Percentiles rank a stretch among this genome's conserved stretches.
Evolutionary conservation across 1,139 yeast genomes (phyloP).

Genomic region (Hansenula sp.): DNA sequence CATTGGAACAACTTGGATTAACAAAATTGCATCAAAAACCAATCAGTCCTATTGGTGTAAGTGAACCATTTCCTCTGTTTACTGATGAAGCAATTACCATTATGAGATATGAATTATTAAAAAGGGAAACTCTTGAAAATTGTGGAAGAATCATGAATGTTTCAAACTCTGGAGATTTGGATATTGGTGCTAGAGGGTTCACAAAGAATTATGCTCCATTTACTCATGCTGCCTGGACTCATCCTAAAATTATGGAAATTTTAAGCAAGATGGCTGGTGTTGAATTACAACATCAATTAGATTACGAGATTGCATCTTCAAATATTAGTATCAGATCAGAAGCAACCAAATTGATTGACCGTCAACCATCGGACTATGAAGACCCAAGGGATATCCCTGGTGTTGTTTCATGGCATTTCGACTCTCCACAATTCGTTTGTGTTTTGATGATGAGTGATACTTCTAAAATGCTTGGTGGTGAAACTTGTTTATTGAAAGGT

Average conservation of each 20-base stretch:
- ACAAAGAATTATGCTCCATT: slow-evolving; percentile 41
- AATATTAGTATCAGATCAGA: slow-evolving; percentile 37
- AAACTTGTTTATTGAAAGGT: slow-evolving; percentile 49
- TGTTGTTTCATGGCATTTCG: slow-evolving; percentile 56
- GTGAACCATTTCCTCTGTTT: slow-evolving; percentile 55
- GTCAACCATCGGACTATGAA: slow-evolving; percentile 5
- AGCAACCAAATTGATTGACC: slow-evolving; percentile 9
- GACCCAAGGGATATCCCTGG: slow-evolving; percentile 42
- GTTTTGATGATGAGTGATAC: slow-evolving; percentile 60
- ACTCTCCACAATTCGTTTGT: slow-evolving; percentile 60
- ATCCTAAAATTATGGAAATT: slow-evolving; percentile 48
- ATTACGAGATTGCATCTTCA: slow-evolving; percentile 50
- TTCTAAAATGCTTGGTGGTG: slow-evolving; percentile 54
- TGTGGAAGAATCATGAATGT: slow-evolving; percentile 38
- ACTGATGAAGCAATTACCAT: slow-evolving; percentile 53
- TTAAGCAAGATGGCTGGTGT: slow-evolving; percentile 52
- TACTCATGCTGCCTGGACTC: slow-evolving; percentile 51
- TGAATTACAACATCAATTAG: slow-evolving; percentile 46
- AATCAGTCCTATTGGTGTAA: slow-evolving; percentile 48
- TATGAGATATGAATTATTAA: slow-evolving; percentile 49
- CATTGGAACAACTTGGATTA: slow-evolving; percentile 44
- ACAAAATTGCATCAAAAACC: slow-evolving; percentile 17
- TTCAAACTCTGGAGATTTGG: slow-evolving; percentile 37
- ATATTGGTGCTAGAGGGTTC: slow-evolving; percentile 39
- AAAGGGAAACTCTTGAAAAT: slow-evolving; percentile 39